Evolutionary conservation across 345 rosid genomes (phyloP), one percentile per base, ranked within the genome.

Genomic region (Acer campestre): DNA sequence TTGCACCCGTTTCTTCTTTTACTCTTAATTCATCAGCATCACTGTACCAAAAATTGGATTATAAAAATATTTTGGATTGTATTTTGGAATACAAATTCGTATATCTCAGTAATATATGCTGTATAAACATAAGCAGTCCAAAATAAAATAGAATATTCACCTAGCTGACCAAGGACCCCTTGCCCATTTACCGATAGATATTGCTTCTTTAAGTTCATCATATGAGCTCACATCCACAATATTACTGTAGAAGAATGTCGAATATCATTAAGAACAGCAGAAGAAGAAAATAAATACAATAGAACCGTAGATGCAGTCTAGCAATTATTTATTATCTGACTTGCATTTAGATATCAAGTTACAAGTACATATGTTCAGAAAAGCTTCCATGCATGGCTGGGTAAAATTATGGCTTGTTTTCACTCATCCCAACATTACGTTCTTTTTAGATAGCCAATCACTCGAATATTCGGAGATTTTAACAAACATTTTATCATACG

Each of bases 1-100:
- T 94, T 74, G 97, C 99, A 25, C 98, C 95, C 1, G 98, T 94
- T 88, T 96, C 99, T 84, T 96, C 99, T 82, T 94, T 94, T 27
- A 96, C 93, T 85, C 77, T 88, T 78, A 85, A 62, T 79, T 96
- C 97, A 71, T 94, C 98, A 0, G 86, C 85, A 78, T 91, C 97
- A 67, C 98, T 92, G 82, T 75, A 55, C 64, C 71, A 68, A 67
- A 16, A 62, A 68, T 29, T n/a, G 67, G 61, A 77, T 59, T 11
- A 48, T 8, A 18, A 68, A 2, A 18, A 11, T 6, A 44, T 74
- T 42, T 48, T 44, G 44, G 23, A 53, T 61, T 62, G 58, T 6
- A 44, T 74, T 42, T 48, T 44, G 44, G 23, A 53, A 65, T 62
- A 51, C 77, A 75, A 40, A 67, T 46, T 10, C 3, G 11, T 20